A percentile compares a stretch with the other conserved stretches of the same genome.
phyloP scores from a whole-genome alignment of 2,329 filamentous ascomycete genomes.

The Colletotrichum sp. region DNA sequence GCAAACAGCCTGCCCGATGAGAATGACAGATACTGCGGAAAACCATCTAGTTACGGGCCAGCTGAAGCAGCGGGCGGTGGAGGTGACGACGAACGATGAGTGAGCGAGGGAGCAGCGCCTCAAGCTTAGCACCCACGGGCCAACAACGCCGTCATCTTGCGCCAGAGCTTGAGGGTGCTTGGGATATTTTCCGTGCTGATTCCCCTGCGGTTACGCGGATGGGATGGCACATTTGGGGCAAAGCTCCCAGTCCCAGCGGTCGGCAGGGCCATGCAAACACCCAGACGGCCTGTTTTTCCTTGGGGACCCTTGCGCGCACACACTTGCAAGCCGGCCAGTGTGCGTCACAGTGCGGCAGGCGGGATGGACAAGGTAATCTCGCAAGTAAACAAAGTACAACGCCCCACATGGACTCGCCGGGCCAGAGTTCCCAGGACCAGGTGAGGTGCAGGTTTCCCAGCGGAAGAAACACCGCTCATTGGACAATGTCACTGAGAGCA shows the following conservation, averaged over 20 bases:
- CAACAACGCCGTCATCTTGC: neutral
- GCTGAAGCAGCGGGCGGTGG: neutral
- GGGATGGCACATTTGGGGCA: slow-evolving; percentile 18
- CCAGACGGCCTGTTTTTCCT: neutral
- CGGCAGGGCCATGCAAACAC: neutral
- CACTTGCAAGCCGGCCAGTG: neutral
- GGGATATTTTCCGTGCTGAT: neutral
- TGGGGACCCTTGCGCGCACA: neutral
- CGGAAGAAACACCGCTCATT: neutral
- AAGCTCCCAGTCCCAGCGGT: neutral
- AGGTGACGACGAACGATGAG: neutral
- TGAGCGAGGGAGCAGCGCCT: neutral
- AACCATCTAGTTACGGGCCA: neutral
- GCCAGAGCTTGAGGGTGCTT: neutral
- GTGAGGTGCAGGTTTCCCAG: slow-evolving; percentile 15
- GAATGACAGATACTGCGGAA: neutral
- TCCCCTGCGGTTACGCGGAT: neutral
- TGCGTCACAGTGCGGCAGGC: slow-evolving; percentile 5
- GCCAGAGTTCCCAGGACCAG: slow-evolving; percentile 17
- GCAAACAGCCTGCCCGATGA: neutral
- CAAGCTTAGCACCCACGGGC: neutral
- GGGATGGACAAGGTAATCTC: slow-evolving; percentile 5
- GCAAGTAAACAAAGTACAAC: slow-evolving; percentile 18
- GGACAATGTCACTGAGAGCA: neutral
- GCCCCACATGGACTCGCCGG: slow-evolving; percentile 18